phyloP scores from a whole-genome alignment of 164 flowering plant species.

The Dillenia turbinata region DNA sequence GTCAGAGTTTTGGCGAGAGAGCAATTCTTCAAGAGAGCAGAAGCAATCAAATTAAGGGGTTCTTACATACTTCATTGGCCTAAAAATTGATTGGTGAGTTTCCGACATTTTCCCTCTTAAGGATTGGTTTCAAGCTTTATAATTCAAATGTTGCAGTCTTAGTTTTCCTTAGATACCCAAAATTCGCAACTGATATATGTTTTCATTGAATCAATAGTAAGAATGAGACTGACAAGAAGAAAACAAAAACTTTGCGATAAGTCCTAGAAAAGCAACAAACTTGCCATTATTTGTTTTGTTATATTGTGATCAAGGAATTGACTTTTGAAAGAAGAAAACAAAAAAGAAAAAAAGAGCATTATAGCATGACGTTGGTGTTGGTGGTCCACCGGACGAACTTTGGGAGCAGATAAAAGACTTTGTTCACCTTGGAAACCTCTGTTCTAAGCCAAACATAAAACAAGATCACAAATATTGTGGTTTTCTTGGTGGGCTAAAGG shows the following conservation, averaged over 20 bases:
- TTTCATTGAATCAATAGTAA: background rate
- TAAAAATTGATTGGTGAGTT: background rate
- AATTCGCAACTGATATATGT: background rate
- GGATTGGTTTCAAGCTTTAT: background rate
- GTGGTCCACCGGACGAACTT: too few species aligned
- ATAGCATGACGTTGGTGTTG: too few species aligned
- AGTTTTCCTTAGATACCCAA: background rate
- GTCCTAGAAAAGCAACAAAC: too few species aligned
- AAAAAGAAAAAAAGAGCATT: too few species aligned
- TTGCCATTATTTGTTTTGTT: too few species aligned
- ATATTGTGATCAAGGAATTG: too few species aligned
- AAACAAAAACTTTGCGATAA: background rate
- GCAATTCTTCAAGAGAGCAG: slow-evolving; percentile 26
- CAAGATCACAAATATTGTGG: too few species aligned
- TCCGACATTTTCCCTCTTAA: background rate
- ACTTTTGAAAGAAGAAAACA: too few species aligned
- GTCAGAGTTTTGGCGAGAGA: slow-evolving; percentile 28
- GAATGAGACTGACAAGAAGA: background rate
- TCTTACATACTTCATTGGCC: slow-evolving; percentile 3
- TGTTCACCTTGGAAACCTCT: too few species aligned
- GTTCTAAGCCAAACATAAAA: too few species aligned
- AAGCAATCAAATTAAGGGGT: slow-evolving; percentile 5
- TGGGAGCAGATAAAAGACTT: too few species aligned
- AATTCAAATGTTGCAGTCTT: background rate
- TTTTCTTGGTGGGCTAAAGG: too few species aligned